Base-by-base conservation (phyloP, 768 basidiomycete species). In the Suillus subaureus region DNA sequence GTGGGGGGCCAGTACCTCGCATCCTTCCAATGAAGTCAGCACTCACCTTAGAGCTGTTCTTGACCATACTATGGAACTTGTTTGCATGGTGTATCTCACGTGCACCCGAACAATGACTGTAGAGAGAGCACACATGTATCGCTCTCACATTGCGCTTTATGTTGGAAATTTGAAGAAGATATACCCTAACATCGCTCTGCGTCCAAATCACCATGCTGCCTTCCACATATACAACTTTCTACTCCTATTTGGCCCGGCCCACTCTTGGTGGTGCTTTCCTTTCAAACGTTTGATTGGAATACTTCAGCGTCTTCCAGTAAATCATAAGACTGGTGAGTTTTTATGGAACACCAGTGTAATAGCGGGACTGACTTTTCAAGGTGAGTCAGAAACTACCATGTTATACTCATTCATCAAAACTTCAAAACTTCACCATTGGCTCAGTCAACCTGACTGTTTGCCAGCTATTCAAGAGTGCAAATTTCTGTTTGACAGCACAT, bases 271-370 rank as follows among this genome's bases (percentile, higher is more conserved):
- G 65, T 67, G 70, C 11, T 70, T 70, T 43, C 70, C 72, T 13
- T 80, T 75, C 51, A 73, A 81, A 61, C 67, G 76, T 21, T 74
- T 73, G 42, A 79, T 76, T 57, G 70, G 74, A 39, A 63, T 76
- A 8, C 66, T 81, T 16, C 77, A 78, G 49, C 64, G 67, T 8
- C 54, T 71, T 15, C 68, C 70, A 16, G 77, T 74, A 1, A 81
- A 81, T 61, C 57, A 52, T 4, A 74, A 74, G 61, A 71, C 74
- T 43, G 78, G 78, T 80, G 55, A 67, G 69, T 33, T 4, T 45
- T 45, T 45, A 12, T 23, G 35, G 9, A 45, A 11, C 9, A 45
- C 43, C 9, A 45, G 43, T 45, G 21, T n/a, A 45, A 11, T 23
- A 23, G n/a, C 1, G 6, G 4, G 11, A 60, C 45, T 66, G 31